These are phyloP conservation scores for Fusarium sp. DNA, from an alignment of 2,329 filamentous ascomycete genomes.

Conservation along the genomic window DNA sequence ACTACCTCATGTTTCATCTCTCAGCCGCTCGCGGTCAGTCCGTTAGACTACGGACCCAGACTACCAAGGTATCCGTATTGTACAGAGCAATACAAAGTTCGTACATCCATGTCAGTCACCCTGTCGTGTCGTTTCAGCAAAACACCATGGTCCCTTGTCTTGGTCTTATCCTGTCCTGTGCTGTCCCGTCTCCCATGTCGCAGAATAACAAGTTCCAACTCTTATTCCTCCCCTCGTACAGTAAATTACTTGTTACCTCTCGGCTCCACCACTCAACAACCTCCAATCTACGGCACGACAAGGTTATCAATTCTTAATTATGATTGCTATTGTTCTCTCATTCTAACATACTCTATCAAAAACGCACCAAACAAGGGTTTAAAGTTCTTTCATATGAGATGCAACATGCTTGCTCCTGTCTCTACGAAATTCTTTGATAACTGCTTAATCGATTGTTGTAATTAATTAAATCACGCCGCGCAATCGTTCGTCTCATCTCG, in stretches of 20 bases:
- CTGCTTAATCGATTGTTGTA: background rate
- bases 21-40: constrained; percentile 20
- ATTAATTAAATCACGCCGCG: constrained; percentile 11
- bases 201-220: constrained; percentile 34
- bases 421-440: background rate
- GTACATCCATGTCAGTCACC: constrained; percentile 14
- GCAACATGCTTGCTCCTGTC: background rate
- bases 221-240: constrained; percentile 19
- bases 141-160: constrained; percentile 19
- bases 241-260: constrained; percentile 7
- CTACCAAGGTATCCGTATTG: background rate
- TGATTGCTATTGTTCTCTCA: constrained; percentile 1
- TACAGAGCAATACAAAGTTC: background rate
- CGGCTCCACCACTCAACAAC: constrained; percentile 5
- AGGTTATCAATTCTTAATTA: background rate
- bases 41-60: background rate
- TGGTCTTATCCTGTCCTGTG: background rate
- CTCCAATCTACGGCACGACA: background rate
- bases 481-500: constrained; percentile 27
- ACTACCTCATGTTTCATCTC: constrained; percentile 20
- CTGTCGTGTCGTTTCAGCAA: constrained; percentile 35
- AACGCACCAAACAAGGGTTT: constrained; percentile 29
- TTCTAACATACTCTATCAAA: constrained; percentile 16
- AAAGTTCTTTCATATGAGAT: background rate
- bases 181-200: constrained; percentile 24